These are phyloP conservation scores for Mycotypha africana DNA, from an alignment of 371 early-diverging fungal genomes.

Conservation along the genomic window DNA sequence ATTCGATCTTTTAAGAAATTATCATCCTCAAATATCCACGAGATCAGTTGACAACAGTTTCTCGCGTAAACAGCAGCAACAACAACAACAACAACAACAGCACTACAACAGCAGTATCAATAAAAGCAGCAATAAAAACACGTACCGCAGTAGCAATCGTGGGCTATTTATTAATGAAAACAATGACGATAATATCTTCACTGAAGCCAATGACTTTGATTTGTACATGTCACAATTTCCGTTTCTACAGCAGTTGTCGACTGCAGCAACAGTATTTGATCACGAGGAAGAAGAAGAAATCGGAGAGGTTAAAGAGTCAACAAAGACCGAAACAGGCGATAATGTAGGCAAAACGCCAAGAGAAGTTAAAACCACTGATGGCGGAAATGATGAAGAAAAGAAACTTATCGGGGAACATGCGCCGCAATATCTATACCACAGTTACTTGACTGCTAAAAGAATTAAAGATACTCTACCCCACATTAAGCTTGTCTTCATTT, in stretches of 20 bases:
- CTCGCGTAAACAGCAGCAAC: background rate
- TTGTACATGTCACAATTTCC: slow-evolving; percentile 33
- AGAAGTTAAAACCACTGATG: no score
- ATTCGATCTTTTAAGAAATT: slow-evolving; percentile 36
- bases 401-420: slow-evolving; percentile 36
- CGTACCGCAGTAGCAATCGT: no score
- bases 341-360: no score
- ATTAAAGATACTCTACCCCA: slow-evolving; percentile 33
- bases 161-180: no score
- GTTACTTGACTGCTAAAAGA: slow-evolving; percentile 30
- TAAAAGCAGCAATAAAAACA: no score
- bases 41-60: slow-evolving; percentile 15
- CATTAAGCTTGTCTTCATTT: slow-evolving; percentile 48
- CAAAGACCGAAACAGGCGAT: no score
- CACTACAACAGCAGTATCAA: no score
- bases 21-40: slow-evolving; percentile 48
- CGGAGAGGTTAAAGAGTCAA: no score
- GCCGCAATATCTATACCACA: slow-evolving; percentile 34
- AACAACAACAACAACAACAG: no score
- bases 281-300: no score
- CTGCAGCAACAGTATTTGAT: no score
- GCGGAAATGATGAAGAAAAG: slow-evolving; percentile 7
- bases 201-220: slow-evolving; percentile 29
- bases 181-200: slow-evolving; percentile 9
- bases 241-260: slow-evolving; percentile 15